Conservation (phyloP, 208 protist genomes). For the Porcisia deanei region DNA sequence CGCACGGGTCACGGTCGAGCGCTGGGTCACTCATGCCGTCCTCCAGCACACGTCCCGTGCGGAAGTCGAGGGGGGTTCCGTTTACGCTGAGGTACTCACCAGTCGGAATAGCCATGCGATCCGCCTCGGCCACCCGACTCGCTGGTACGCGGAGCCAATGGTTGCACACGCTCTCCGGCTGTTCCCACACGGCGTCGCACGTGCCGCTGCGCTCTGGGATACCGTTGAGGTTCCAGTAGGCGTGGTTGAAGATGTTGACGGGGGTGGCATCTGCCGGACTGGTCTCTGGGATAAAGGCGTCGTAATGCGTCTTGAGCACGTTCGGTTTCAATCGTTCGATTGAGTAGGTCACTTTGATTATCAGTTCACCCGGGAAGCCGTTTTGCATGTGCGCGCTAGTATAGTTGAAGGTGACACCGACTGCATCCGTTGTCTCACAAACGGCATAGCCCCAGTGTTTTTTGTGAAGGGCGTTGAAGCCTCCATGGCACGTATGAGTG, state of each 20-base stretch:
- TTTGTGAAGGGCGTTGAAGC: conserved; percentile 45
- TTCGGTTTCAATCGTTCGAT: conserved; percentile 35
- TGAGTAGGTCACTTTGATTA: conserved; percentile 40
- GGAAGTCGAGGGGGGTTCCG: conserved; percentile 47
- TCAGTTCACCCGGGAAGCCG: conserved; percentile 55
- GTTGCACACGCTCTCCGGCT: conserved; percentile 37
- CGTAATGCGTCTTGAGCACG: conserved; percentile 36
- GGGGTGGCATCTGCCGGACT: conserved; percentile 47
- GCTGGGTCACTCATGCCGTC: conserved; percentile 38
- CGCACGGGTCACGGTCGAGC: conserved; percentile 50
- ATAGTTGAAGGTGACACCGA: conserved; percentile 29
- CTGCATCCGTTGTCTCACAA: conserved; percentile 11
- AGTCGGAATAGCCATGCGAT: conserved; percentile 41
- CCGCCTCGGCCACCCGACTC: conserved; percentile 34
- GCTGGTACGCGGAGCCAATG: conserved; percentile 44
- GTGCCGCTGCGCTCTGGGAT: conserved; percentile 29
- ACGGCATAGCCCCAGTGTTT: conserved; percentile 42
- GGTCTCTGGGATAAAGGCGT: conserved; percentile 40
- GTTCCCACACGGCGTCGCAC: not conserved
- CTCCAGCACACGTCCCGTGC: conserved; percentile 28
- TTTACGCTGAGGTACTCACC: conserved; percentile 37
- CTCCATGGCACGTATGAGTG: conserved; percentile 46
- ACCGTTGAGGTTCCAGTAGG: conserved; percentile 78
- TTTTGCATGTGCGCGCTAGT: conserved; percentile 62
- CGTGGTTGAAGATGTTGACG: conserved; percentile 62